Evolutionary conservation across 805 yeast genomes (phyloP).

Genomic region (Candida dajiaensis): DNA sequence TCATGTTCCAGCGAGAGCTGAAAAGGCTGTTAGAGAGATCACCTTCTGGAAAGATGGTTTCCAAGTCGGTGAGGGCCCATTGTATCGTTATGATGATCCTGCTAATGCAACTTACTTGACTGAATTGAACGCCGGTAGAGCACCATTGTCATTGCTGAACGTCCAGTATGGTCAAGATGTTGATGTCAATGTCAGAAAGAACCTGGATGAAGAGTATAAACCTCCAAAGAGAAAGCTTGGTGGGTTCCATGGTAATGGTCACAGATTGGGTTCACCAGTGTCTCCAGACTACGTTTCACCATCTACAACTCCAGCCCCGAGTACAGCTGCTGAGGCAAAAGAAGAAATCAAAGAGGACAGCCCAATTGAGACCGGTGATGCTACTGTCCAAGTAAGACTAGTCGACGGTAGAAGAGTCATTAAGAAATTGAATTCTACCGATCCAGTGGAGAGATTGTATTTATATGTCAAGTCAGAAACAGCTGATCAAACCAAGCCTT

Average conservation of each 20-base stretch:
- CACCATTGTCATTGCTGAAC: constrained; percentile 76
- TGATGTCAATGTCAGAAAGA: constrained; percentile 79
- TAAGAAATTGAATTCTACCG: constrained; percentile 57
- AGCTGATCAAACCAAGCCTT: constrained; percentile 30
- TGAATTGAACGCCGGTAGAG: constrained; percentile 84
- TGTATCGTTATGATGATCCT: constrained; percentile 88
- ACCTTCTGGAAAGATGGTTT: constrained; percentile 97
- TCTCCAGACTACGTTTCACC: constrained; percentile 53
- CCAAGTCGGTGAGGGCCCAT: constrained; percentile 86
- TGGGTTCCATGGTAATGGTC: constrained; percentile 77
- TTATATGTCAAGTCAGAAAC: constrained; percentile 56
- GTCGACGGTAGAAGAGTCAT: constrained; percentile 74
- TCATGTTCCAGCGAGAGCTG: constrained; percentile 23
- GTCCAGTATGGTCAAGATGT: constrained; percentile 91
- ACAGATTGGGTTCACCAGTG: constrained; percentile 83
- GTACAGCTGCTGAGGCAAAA: constrained; percentile 14
- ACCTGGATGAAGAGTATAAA: constrained; percentile 71
- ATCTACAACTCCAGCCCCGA: constrained; percentile 6
- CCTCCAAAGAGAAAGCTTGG: constrained; percentile 59
- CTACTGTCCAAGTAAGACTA: constrained; percentile 74
- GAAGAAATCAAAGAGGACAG: constrained; percentile 21
- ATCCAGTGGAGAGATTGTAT: constrained; percentile 59
- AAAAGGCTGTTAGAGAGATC: constrained; percentile 69
- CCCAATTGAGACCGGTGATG: constrained; percentile 46
- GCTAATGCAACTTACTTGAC: constrained; percentile 71